Percentiles rank a stretch among this genome's conserved stretches.
phyloP scores from a whole-genome alignment of 805 yeast species.

The Yarrowia keelungensis region DNA sequence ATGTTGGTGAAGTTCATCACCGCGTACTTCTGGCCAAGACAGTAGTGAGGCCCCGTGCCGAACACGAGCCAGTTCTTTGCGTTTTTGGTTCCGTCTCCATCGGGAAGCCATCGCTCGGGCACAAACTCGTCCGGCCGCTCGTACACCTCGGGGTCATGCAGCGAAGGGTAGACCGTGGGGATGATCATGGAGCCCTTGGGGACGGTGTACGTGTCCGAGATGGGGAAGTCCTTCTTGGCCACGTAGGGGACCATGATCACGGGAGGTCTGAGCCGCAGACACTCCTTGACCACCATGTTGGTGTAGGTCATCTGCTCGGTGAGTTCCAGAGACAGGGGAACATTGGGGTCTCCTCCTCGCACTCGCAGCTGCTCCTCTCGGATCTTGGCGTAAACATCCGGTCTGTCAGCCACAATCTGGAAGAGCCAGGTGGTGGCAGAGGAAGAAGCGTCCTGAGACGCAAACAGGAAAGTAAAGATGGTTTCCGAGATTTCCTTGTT shows the following conservation, averaged over 20 bases:
- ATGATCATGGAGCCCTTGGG: conserved; percentile 98
- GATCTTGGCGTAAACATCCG: conserved; percentile 83
- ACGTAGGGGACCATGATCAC: conserved; percentile 98
- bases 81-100: conserved; percentile 74
- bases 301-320: conserved; percentile 90
- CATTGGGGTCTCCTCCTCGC: conserved; percentile 75
- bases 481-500: conserved; percentile 95
- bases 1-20: conserved; percentile 86
- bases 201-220: conserved; percentile 81
- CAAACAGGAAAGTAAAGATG: conserved; percentile 93
- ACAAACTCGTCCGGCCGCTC: conserved; percentile 92
- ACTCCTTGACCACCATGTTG: conserved; percentile 86
- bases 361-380: conserved; percentile 90
- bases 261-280: conserved; percentile 95
- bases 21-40: conserved; percentile 94
- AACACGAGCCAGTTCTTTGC: conserved; percentile 95
- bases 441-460: conserved; percentile 97
- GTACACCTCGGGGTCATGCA: conserved; percentile 97
- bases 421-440: conserved; percentile 98
- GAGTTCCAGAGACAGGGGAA: conserved; percentile 69
- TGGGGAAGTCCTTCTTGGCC: conserved; percentile 84
- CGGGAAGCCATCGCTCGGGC: conserved; percentile 92
- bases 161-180: conserved; percentile 93
- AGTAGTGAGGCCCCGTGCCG: conserved; percentile 96
- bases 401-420: conserved; percentile 95